A percentile compares a stretch with the other conserved stretches of the same genome.
Conservation (phyloP, 441 rosid species). For the Eugenia klotzschiana region DNA sequence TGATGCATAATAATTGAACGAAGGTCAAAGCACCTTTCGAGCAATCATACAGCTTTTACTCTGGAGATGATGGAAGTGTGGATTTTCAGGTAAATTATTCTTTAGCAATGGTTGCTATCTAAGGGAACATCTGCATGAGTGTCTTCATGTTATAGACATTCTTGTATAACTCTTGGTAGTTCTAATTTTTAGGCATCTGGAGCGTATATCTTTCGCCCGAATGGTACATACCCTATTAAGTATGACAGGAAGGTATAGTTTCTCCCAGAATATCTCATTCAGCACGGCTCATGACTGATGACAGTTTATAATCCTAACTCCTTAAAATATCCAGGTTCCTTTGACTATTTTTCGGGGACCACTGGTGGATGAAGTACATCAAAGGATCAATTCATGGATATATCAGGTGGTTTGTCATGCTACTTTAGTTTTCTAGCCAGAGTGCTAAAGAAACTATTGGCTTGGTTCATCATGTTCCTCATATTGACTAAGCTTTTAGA, state of each 20-base stretch:
- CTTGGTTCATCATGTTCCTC: neutral
- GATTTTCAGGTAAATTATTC: conserved; percentile 28
- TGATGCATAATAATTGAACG: neutral
- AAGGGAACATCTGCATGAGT: neutral
- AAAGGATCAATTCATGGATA: conserved; percentile 71
- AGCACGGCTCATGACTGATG: conserved; percentile 1
- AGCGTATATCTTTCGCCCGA: conserved; percentile 95
- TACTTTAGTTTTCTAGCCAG: neutral
- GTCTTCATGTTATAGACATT: neutral
- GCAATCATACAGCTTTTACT: conserved; percentile 47
- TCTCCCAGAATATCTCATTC: neutral
- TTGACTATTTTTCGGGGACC: conserved; percentile 65
- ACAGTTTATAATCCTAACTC: neutral
- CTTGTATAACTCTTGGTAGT: neutral
- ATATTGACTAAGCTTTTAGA: neutral
- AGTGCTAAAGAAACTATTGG: neutral
- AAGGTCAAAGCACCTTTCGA: conserved; percentile 27
- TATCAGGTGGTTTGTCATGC: conserved; percentile 46
- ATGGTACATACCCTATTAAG: conserved; percentile 55
- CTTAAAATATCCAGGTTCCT: conserved; percentile 43
- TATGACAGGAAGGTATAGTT: conserved; percentile 48
- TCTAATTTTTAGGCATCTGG: conserved; percentile 47
- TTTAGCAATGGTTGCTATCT: neutral
- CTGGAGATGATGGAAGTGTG: conserved; percentile 42
- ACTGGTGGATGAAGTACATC: conserved; percentile 76